Base-by-base conservation (phyloP, 1,139 yeast species). In the Wickerhamiella pararugosa region DNA sequence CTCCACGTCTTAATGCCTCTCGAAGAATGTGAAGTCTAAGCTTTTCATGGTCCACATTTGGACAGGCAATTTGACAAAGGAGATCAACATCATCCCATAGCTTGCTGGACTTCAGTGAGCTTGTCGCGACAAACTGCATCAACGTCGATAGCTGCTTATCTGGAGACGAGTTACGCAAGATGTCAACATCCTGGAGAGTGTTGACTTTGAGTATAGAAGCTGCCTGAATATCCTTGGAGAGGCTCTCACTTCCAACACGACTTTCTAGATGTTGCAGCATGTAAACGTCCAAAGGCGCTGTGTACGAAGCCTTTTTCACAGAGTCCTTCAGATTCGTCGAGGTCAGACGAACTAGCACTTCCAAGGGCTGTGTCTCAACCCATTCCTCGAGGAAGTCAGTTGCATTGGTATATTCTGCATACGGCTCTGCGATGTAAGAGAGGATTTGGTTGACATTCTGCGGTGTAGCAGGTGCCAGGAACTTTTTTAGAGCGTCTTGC, bases 321-420 rank as follows among this genome's bases (percentile, higher is more conserved):
- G 30, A 25, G 6, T 26, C 6, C n/a, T 33, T 9, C 7, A 38
- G 36, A 2, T 28, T n/a, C 39, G 33, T 25, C 11, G 35, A 44
- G 41, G 47, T n/a, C 34, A 35, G 29, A 25, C 10, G 25, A n/a
- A 37, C 37, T 9, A 39, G 28, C 5, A 8, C 7, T 3, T 32
- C 41, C 8, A 45, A 36, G n/a, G 41, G 36, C 32, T 32, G 26
- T 4, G 36, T 25, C 8, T 25, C 27, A 7, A 29, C 41, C 30
- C 29, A 33, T 25, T 10, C 10, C 29, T 26, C 25, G 7, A 38
- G 36, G 11, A 28, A 7, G 8, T 38, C 36, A n/a, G 29, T 32
- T 21, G 31, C 15, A 2, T 38, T 11, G 3, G 26, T 21, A 29
- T 32, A 38, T 29, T 38, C 36, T 10, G 33, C 32, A 21, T 32